Conservation (phyloP, 345 rosid genomes). For the Litchi chinensis region DNA sequence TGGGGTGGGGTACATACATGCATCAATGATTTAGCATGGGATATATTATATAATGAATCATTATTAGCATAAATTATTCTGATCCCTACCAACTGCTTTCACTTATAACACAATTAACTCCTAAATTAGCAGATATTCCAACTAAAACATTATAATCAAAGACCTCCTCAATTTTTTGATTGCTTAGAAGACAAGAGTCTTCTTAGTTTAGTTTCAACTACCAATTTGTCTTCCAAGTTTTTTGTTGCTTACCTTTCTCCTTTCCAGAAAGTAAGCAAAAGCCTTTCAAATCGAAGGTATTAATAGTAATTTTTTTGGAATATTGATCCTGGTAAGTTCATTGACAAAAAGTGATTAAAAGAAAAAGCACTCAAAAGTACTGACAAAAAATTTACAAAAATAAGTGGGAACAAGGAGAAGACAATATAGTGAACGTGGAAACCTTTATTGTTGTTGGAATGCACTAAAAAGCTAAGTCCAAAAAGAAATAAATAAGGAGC, state of each 20-base stretch:
- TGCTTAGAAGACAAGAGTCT: conserved; percentile 18
- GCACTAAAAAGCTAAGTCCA: neutral
- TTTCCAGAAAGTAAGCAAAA: neutral
- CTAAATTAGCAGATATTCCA: neutral
- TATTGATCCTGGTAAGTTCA: too few relatives aligned
- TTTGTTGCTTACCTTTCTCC: neutral
- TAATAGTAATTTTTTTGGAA: too few relatives aligned
- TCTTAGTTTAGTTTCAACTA: neutral
- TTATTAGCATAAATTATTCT: neutral
- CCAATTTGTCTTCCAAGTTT: neutral
- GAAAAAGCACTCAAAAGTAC: neutral
- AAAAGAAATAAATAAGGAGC: neutral
- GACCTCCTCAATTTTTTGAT: neutral
- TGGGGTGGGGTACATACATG: too few relatives aligned
- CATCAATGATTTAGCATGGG: neutral
- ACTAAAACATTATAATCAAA: neutral
- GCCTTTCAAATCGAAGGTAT: neutral
- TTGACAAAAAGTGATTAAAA: neutral
- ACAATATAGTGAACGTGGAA: neutral
- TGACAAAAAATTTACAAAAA: neutral
- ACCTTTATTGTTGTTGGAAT: conserved; percentile 1
- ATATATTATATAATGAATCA: neutral
- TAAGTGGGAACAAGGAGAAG: neutral
- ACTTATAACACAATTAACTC: neutral
- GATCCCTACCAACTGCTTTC: neutral